Percentiles rank a stretch among this genome's conserved stretches.
These are phyloP conservation scores for Datura wrightii DNA, from an alignment of 257 asterid genomes.

Conservation along the genomic window DNA sequence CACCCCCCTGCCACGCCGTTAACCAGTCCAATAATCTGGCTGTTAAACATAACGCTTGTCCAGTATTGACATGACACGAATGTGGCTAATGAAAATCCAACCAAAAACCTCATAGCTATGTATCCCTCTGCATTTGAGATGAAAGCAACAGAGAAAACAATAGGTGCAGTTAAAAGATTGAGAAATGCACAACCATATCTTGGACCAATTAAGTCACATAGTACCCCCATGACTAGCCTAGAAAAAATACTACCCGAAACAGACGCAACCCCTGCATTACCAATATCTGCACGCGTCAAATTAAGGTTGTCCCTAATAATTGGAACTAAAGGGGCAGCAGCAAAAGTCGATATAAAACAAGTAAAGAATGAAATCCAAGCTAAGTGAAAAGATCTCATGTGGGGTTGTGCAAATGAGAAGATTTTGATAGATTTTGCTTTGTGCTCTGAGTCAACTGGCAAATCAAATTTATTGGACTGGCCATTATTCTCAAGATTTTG, in stretches of 20 bases:
- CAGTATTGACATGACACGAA: constrained; percentile 68
- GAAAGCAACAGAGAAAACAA: constrained; percentile 56
- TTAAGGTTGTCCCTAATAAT: constrained; percentile 65
- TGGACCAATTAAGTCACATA: constrained; percentile 64
- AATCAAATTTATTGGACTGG: constrained; percentile 36
- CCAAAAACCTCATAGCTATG: constrained; percentile 60
- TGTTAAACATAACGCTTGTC: constrained; percentile 62
- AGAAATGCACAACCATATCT: constrained; percentile 68
- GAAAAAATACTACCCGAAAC: constrained; percentile 70
- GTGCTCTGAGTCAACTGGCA: constrained; percentile 51
- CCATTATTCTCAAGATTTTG: neutral
- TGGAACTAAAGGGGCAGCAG: constrained; percentile 72
- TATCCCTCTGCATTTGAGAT: constrained; percentile 53
- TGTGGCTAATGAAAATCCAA: constrained; percentile 63
- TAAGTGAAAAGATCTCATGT: constrained; percentile 73
- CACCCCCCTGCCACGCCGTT: constrained; percentile 68
- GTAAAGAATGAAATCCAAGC: constrained; percentile 78
- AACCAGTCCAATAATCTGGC: constrained; percentile 55
- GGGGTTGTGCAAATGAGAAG: constrained; percentile 46
- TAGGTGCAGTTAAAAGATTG: constrained; percentile 57
- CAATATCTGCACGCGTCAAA: constrained; percentile 56
- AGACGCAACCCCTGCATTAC: constrained; percentile 72
- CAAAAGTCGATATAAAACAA: constrained; percentile 69
- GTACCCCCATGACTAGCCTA: constrained; percentile 65
- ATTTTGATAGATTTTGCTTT: constrained; percentile 40